Percentiles rank a stretch among this genome's conserved stretches.
Conservation (phyloP, 108 stramenopile genomes). For the Conticribra weissflogii region DNA sequence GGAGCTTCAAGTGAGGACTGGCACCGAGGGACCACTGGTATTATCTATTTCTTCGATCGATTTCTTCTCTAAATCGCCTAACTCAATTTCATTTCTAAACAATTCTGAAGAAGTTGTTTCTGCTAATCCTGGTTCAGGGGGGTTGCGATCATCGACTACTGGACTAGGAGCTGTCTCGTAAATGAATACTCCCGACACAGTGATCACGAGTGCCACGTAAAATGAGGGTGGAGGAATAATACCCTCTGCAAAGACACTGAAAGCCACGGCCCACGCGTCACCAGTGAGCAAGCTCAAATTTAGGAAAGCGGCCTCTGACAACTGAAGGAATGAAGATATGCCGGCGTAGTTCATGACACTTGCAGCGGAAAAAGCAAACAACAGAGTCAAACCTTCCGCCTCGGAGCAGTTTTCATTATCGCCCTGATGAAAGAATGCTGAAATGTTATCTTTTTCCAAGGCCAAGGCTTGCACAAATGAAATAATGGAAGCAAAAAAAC, state of each 20-base stretch:
- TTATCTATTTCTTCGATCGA: no score
- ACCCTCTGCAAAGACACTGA: constrained; percentile 78
- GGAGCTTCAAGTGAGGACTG: no score
- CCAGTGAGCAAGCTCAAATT: constrained; percentile 91
- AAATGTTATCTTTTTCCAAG: constrained; percentile 69
- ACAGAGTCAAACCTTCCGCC: constrained; percentile 31
- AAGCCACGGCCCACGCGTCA: constrained; percentile 92
- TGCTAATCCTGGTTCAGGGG: not conserved
- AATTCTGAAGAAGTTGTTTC: no score
- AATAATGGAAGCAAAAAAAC: constrained; percentile 82
- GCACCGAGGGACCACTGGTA: no score
- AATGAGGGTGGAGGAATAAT: constrained; percentile 81
- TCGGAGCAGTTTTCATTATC: constrained; percentile 45
- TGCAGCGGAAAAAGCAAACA: constrained; percentile 60
- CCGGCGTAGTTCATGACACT: constrained; percentile 61
- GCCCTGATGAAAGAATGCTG: constrained; percentile 39
- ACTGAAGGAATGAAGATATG: constrained; percentile 65
- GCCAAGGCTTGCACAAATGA: constrained; percentile 63
- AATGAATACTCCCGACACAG: constrained; percentile 81
- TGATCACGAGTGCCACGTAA: constrained; percentile 80
- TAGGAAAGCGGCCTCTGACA: constrained; percentile 81
- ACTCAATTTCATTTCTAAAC: constrained; percentile 21
- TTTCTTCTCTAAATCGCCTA: constrained; percentile 12
- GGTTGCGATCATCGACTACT: constrained; percentile 23
- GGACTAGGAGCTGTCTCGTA: constrained; percentile 91